Percentiles rank a stretch among this genome's conserved stretches.
These are phyloP conservation scores for Gautieria morchelliformis DNA, from an alignment of 768 basidiomycete species.

Conservation along the genomic window DNA sequence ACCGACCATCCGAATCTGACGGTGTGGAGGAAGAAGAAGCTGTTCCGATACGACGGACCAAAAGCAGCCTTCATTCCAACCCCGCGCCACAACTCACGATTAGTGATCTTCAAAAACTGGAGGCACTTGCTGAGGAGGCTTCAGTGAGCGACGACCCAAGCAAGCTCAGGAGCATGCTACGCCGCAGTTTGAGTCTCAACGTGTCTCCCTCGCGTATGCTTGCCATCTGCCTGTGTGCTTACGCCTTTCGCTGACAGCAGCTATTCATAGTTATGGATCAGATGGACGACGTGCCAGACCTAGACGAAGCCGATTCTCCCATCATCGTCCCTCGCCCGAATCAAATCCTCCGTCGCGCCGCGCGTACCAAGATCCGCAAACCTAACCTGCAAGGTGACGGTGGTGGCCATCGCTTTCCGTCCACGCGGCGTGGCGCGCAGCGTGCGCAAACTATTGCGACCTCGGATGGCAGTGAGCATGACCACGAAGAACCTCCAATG, in stretches of 20 bases:
- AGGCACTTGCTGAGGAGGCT: slow-evolving; percentile 87
- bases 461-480: slow-evolving; percentile 42
- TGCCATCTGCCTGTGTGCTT: background rate
- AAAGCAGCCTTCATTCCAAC: slow-evolving; percentile 56
- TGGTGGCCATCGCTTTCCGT: slow-evolving; percentile 70
- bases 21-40: slow-evolving; percentile 57
- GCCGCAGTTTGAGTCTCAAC: slow-evolving; percentile 84
- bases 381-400: slow-evolving; percentile 65
- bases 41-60: slow-evolving; percentile 58
- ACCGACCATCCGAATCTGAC: slow-evolving; percentile 73
- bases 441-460: slow-evolving; percentile 18
- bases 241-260: slow-evolving; percentile 11
- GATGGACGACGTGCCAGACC: slow-evolving; percentile 58
- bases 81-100: slow-evolving; percentile 83
- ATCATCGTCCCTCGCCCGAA: slow-evolving; percentile 85
- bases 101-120: slow-evolving; percentile 87
- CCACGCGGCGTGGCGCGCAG: slow-evolving; percentile 34
- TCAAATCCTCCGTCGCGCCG: slow-evolving; percentile 82
- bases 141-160: slow-evolving; percentile 74
- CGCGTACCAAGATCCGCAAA: slow-evolving; percentile 94
- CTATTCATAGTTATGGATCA: slow-evolving; percentile 43
- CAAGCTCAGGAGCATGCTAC: slow-evolving; percentile 65
- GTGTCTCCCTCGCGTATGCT: slow-evolving; percentile 73
- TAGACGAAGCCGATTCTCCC: slow-evolving; percentile 80
- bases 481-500: slow-evolving; percentile 36